phyloP scores from a whole-genome alignment of 345 rosid genomes.

The Geranium brycei region DNA sequence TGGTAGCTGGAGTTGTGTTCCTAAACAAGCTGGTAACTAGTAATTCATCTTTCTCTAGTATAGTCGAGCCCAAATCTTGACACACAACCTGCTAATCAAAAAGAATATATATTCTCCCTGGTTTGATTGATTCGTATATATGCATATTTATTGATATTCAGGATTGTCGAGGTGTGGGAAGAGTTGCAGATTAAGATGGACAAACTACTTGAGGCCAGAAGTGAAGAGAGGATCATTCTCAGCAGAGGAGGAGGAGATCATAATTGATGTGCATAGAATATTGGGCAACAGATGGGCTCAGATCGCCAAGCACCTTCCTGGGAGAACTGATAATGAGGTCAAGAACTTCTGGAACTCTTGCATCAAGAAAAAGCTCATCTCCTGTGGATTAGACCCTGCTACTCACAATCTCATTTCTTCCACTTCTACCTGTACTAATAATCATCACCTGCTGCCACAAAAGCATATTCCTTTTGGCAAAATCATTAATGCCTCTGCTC shows the following conservation, averaged over 20 bases:
- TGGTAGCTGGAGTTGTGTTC: conserved; percentile 76
- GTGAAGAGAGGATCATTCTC: conserved; percentile 39
- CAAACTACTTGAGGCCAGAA: conserved; percentile 47
- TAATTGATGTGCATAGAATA: conserved; percentile 49
- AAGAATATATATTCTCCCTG: too few species aligned
- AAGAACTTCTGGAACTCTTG: conserved; percentile 75
- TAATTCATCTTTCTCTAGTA: neutral
- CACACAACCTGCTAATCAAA: too few species aligned
- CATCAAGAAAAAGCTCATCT: conserved; percentile 53
- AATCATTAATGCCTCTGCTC: too few species aligned
- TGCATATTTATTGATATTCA: conserved; percentile 3
- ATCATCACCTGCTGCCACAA: too few species aligned
- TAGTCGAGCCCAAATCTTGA: too few species aligned
- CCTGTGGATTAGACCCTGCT: conserved; percentile 38
- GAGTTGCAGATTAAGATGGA: conserved; percentile 57
- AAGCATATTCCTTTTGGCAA: too few species aligned
- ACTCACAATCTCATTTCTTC: conserved; percentile 22
- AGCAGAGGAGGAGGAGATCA: conserved; percentile 40
- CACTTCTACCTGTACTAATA: neutral
- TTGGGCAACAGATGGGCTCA: conserved; percentile 56
- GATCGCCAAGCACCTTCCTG: conserved; percentile 57
- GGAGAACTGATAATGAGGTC: conserved; percentile 71
- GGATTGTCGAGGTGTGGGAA: conserved; percentile 57
- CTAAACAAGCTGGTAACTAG: conserved; percentile 47
- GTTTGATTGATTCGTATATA: neutral